Base-by-base conservation (phyloP, 2,329 filamentous ascomycete species). In the Clarireedia homoeocarpa region DNA sequence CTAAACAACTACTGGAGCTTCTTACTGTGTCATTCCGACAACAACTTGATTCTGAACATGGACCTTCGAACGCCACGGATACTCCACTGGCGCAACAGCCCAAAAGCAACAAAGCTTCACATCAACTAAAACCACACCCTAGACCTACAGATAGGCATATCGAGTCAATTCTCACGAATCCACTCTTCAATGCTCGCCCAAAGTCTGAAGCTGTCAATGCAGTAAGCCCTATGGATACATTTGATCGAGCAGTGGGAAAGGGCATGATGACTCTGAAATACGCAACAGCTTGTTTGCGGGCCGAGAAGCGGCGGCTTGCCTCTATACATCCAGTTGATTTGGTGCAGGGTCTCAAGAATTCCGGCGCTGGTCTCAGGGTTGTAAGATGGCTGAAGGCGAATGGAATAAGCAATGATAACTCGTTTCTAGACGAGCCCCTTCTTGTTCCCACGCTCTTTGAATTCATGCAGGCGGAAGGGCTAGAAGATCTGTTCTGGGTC, bases 21-120 rank as follows among this genome's bases (percentile, higher is more conserved):
- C 75, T 87, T 60, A 85, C 81, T 23, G 76, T 75, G 42, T 85
- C 82, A 12, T 87, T 87, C 67, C 76, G 81, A 61, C 73, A 76
- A 50, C 81, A 85, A 57, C 76, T 87, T 44, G 82, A 86, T 63
- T 74, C 72, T 53, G 77, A 79, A 57, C 78, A 85, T 69, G 56
- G 48, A 3, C 57, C 57, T n/a, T 48, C 46, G 14, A 34, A 78
- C 77, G 17, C 17, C 27, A 12, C 39, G 4, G 26, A 40, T 14
- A 15, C 48, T 47, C 30, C n/a, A 15, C 26, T 20, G 15, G 30
- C 30, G 5, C 57, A 55, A 7, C 45, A 52, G 4, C 6, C 24
- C 45, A 38, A 51, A 51, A 30, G 24, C 45, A 27, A 30, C 66
- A 57, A 67, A 65, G 49, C 34, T 9, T 27, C 58, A 23, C 44